These are phyloP conservation scores for Cenchrus fungigraminus DNA, from an alignment of 176 grass and related monocot genomes.

Conservation along the genomic window DNA sequence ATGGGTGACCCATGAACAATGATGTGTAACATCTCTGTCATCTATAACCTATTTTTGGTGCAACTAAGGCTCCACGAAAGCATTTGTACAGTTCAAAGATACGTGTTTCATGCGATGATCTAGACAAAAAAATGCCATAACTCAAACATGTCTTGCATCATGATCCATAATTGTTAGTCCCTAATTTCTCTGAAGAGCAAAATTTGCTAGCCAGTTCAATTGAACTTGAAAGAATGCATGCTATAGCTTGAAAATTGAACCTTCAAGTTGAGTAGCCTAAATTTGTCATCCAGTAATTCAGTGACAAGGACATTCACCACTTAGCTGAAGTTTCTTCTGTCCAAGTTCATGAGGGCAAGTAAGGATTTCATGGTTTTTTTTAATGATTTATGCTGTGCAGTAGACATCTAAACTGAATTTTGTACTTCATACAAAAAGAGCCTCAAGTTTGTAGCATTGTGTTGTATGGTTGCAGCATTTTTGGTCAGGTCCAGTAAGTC, in stretches of 20 bases:
- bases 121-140: background rate
- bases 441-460: background rate
- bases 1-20: background rate
- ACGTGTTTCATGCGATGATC: background rate
- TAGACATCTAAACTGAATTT: background rate
- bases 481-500: background rate
- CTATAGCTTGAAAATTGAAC: background rate
- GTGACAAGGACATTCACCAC: background rate
- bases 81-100: background rate
- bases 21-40: background rate
- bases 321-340: background rate
- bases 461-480: background rate
- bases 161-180: background rate
- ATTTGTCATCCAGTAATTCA: background rate
- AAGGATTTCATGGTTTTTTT: background rate
- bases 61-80: background rate
- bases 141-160: background rate
- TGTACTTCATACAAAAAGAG: background rate
- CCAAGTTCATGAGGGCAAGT: background rate
- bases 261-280: background rate
- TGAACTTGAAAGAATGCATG: background rate
- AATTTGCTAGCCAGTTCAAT: background rate
- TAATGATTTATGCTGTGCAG: background rate
- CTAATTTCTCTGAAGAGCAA: background rate
- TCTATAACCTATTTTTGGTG: background rate